Evolutionary conservation across 2,329 filamentous ascomycete species (phyloP), one percentile per base, ranked within the genome.

Genomic region (Ophiosphaerella narmari): DNA sequence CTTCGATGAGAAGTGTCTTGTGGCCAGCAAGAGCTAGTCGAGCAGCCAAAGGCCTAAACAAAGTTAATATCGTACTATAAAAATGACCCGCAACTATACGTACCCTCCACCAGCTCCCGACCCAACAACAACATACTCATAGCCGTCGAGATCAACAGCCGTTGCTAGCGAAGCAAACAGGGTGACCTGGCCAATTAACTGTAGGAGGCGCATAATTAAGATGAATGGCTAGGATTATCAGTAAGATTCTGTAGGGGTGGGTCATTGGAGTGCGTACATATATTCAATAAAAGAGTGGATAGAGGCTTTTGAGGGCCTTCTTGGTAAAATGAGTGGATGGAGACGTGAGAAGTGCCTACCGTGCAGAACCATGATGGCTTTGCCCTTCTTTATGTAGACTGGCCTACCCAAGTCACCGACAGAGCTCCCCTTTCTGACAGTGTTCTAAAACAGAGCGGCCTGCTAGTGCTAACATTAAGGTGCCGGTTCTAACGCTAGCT

Each of bases 61-160:
- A 37, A 11, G 24, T 44, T n/a, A 42, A 18, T 13, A 24, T 11
- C n/a, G 8, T 12, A 39, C 9, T 13, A 29, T 11, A 13, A 14
- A 14, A 21, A 23, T 7, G 23, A n/a, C 8, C 5, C 3, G 9
- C 7, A 5, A 13, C 38, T 39, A 40, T 50, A 48, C 56, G n/a
- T 47, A 52, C 45, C 58, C 62, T 41, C 66, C 66, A 45, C 68
- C 68, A 18, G 68, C 65, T 39, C 68, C 67, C 6, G 81, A 83
- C 9, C 84, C 84, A 33, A 86, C 82, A 8, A 87, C 78, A 24
- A 87, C 75, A 69, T 85, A 87, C 52, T 87, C 84, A 62, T 87
- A 87, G 11, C 63, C 67, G 4, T 63, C 67, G 9, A 71, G 63
- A 35, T 71, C 57, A 18, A 61, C 65, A 38, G 65, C 67, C 35